phyloP scores from a whole-genome alignment of 768 basidiomycete species.

The Cantharellus anzutake region DNA sequence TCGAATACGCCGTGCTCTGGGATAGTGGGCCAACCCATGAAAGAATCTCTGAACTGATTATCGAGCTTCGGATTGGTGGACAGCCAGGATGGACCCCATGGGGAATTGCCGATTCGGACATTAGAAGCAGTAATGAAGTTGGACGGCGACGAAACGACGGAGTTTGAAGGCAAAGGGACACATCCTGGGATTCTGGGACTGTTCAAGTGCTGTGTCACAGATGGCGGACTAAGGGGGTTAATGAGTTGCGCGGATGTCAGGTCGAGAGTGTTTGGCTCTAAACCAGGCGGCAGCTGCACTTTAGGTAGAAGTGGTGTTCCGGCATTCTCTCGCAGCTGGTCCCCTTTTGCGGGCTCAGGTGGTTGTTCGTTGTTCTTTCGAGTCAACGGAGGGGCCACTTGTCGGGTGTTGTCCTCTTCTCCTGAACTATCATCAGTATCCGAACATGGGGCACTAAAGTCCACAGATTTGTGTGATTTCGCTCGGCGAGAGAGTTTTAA shows the following conservation, averaged over 20 bases:
- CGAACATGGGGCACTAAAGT: background rate
- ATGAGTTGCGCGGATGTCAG: too few species aligned
- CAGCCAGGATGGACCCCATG: constrained; percentile 10
- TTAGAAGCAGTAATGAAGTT: background rate
- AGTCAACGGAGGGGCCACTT: background rate
- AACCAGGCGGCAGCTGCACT: background rate
- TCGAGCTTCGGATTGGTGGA: constrained; percentile 5
- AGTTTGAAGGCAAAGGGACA: constrained; percentile 1
- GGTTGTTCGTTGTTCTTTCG: background rate
- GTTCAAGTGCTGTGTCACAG: background rate
- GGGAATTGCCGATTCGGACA: constrained; percentile 8
- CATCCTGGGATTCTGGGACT: background rate
- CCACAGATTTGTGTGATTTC: background rate
- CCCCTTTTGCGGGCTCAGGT: too few species aligned
- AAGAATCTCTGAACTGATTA: background rate
- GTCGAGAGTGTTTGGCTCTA: background rate
- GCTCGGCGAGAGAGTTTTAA: background rate
- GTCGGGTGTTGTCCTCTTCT: background rate
- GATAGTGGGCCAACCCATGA: background rate
- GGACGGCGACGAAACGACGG: constrained; percentile 5
- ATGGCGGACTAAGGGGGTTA: background rate
- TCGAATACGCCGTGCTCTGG: constrained; percentile 8
- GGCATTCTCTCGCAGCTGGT: too few species aligned
- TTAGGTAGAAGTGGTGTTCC: background rate
- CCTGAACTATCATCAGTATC: background rate